Conservation (phyloP, 805 yeast genomes). For the Candida chauliodis region DNA sequence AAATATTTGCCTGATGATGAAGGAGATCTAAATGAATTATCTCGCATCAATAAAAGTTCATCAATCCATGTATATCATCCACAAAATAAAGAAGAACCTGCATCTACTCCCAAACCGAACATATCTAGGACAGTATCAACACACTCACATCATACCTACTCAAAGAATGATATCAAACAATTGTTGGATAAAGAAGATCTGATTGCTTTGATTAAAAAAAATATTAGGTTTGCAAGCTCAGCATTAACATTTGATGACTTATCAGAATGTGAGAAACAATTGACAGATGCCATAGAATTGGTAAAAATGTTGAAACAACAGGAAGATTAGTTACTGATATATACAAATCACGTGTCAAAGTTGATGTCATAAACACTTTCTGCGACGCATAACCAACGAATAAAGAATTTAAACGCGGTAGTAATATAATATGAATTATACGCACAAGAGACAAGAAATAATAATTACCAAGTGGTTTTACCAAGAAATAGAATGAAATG, state of each 20-base stretch:
- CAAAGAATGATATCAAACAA: slow-evolving; percentile 40
- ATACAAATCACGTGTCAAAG: too few relatives aligned
- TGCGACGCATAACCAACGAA: too few relatives aligned
- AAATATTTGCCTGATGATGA: slow-evolving; percentile 36
- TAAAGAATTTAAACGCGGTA: too few relatives aligned
- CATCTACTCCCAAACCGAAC: background rate
- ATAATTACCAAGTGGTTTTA: too few relatives aligned
- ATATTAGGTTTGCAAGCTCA: slow-evolving; percentile 72
- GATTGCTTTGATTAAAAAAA: slow-evolving; percentile 59
- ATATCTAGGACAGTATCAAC: slow-evolving; percentile 1
- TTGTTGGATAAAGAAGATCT: slow-evolving; percentile 55
- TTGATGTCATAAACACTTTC: too few relatives aligned
- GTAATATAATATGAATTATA: too few relatives aligned
- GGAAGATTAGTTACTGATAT: slow-evolving; percentile 1
- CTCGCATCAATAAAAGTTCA: slow-evolving; percentile 34
- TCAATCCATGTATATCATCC: slow-evolving; percentile 36
- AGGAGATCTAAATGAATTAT: slow-evolving; percentile 21
- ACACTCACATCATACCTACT: slow-evolving; percentile 12
- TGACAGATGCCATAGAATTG: slow-evolving; percentile 50
- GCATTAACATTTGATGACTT: slow-evolving; percentile 77
- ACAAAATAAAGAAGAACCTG: background rate
- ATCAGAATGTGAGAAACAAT: slow-evolving; percentile 62
- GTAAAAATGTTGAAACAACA: slow-evolving; percentile 18
- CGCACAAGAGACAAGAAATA: too few relatives aligned
- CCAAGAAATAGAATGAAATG: too few relatives aligned